Evolutionary conservation across 305 asterid species (phyloP).

Genomic region (Solanum hybrid): DNA sequence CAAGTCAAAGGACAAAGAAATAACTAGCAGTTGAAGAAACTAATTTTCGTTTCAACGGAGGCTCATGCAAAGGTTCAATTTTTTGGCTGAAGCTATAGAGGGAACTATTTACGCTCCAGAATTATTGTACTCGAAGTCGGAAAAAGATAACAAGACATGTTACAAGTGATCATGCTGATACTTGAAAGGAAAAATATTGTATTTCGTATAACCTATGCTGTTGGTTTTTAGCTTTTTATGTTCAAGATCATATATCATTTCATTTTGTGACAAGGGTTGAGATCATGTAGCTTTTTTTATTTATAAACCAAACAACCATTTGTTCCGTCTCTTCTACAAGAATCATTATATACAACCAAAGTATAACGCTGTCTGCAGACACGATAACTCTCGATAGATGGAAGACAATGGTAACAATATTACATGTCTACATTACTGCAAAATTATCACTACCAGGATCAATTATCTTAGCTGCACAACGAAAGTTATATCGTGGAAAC

Average conservation of each 20-base stretch:
- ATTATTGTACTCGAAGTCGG: background rate
- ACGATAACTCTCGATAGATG: background rate
- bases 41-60: background rate
- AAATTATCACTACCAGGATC: background rate
- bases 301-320: background rate
- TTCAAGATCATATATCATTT: background rate
- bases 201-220: background rate
- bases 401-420: background rate
- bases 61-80: background rate
- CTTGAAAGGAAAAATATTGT: background rate
- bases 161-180: background rate
- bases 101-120: background rate
- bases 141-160: background rate
- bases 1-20: conserved; percentile 89
- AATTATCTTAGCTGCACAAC: background rate
- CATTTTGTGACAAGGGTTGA: background rate
- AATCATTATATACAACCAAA: background rate
- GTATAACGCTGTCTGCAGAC: background rate
- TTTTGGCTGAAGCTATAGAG: background rate
- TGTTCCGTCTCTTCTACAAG: background rate
- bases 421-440: background rate
- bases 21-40: conserved; percentile 39
- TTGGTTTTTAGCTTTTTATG: background rate
- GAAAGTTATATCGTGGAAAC: background rate
- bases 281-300: background rate